These are phyloP conservation scores for Coix lacrymajobi DNA, from an alignment of 176 grass and related monocot genomes.

Conservation along the genomic window DNA sequence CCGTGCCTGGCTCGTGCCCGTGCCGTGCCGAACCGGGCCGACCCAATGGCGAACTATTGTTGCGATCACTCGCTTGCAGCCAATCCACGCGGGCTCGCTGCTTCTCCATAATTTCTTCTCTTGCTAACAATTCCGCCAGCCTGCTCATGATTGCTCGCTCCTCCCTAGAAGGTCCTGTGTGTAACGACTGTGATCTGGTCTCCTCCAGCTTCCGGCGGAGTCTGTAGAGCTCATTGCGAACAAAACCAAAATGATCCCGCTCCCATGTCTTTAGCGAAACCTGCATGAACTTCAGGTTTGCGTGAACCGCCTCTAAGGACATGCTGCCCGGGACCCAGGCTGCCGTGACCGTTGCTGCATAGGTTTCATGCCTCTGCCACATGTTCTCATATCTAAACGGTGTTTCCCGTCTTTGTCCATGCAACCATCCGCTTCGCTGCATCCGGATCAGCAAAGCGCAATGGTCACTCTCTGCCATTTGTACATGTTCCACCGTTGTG, in stretches of 20 bases:
- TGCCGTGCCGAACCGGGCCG: no score
- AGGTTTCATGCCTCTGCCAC: neutral
- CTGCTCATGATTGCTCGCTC: neutral
- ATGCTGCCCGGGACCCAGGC: neutral
- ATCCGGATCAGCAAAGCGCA: neutral
- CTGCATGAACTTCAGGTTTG: no score
- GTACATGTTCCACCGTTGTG: neutral
- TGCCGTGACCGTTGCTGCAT: rapidly evolving
- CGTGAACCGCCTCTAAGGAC: no score
- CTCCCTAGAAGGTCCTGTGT: neutral
- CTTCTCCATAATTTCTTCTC: neutral
- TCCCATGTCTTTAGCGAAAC: neutral
- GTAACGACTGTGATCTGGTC: rapidly evolving
- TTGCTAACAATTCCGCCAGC: neutral
- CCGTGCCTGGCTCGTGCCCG: no score
- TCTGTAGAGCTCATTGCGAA: no score
- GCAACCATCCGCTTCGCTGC: rapidly evolving
- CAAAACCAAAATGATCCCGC: neutral
- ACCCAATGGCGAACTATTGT: no score
- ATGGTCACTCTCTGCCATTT: neutral
- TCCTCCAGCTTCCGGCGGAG: neutral
- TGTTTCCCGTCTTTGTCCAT: neutral
- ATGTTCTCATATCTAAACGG: neutral
- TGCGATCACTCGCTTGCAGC: neutral
- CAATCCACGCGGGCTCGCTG: neutral